These are phyloP conservation scores for Candida montana DNA, from an alignment of 805 yeast genomes.

Conservation along the genomic window DNA sequence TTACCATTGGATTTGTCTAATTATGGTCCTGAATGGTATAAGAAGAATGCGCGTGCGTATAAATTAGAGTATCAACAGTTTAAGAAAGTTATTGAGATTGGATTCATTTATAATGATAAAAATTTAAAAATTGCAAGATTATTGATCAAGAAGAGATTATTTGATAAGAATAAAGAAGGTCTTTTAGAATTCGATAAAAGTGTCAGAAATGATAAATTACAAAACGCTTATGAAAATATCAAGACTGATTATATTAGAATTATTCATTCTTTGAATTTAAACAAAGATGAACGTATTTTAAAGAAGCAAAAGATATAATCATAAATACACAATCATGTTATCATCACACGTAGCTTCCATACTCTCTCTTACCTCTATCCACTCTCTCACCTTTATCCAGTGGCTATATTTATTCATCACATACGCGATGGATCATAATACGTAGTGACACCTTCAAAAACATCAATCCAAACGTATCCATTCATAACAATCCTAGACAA, in stretches of 20 bases:
- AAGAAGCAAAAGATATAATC: constrained; percentile 16
- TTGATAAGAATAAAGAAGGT: constrained; percentile 74
- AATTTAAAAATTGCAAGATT: constrained; percentile 38
- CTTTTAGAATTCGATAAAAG: constrained; percentile 58
- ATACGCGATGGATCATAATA: constrained; percentile 10
- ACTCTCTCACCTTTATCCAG: too few species aligned
- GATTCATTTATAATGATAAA: constrained; percentile 36
- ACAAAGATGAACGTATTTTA: constrained; percentile 7
- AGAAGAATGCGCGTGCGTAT: constrained; percentile 30
- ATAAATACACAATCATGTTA: neutral
- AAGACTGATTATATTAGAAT: constrained; percentile 69
- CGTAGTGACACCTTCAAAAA: constrained; percentile 6
- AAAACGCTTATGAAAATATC: constrained; percentile 65
- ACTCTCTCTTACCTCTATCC: too few species aligned
- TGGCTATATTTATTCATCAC: too few species aligned
- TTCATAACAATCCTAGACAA: constrained; percentile 8
- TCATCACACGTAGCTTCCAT: too few species aligned
- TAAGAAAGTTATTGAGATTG: constrained; percentile 72
- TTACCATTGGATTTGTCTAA: constrained; percentile 23
- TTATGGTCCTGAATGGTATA: constrained; percentile 34
- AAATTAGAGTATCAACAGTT: constrained; percentile 79
- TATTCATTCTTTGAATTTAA: constrained; percentile 17
- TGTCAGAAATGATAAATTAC: constrained; percentile 64
- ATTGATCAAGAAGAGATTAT: constrained; percentile 70
- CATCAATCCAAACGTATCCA: constrained; percentile 10